Evolutionary conservation across 2,329 filamentous ascomycete genomes (phyloP).

Genomic region (Coccinonectria pachysandricola): DNA sequence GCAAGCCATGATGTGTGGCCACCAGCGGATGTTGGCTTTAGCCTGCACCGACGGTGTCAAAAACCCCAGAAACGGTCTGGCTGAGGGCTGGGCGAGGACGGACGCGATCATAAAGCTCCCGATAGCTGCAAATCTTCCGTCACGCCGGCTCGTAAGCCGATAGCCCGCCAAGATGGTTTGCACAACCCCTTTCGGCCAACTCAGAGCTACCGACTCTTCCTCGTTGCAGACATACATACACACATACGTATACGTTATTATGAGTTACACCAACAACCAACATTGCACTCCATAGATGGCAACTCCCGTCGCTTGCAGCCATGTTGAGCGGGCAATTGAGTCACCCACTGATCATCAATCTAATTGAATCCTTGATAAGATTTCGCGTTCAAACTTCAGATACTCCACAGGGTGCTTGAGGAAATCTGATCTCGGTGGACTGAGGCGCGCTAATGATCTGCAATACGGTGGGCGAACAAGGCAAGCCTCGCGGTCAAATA

Average conservation of each 20-base stretch:
- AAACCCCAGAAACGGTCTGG: conserved; percentile 13
- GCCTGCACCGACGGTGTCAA: conserved; percentile 16
- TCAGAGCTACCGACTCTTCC: too few relatives aligned
- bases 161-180: too few relatives aligned
- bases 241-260: too few relatives aligned
- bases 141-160: conserved; percentile 13
- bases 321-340: too few relatives aligned
- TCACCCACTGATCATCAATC: conserved; percentile 19
- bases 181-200: too few relatives aligned
- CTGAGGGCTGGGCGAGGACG: conserved; percentile 14
- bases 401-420: conserved; percentile 14
- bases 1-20: conserved; percentile 19
- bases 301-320: too few relatives aligned
- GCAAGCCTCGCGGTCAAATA: too few relatives aligned
- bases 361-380: conserved; percentile 13
- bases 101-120: conserved; percentile 18
- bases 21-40: conserved; percentile 18
- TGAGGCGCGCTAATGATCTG: conserved; percentile 19
- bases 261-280: too few relatives aligned
- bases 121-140: conserved; percentile 20
- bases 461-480: conserved; percentile 17
- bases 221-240: too few relatives aligned
- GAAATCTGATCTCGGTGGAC: conserved; percentile 19
- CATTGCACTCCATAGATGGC: too few relatives aligned
- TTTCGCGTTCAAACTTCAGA: too few relatives aligned